phyloP scores from a whole-genome alignment of 2,329 filamentous ascomycete genomes.

The Daldinia sp. region DNA sequence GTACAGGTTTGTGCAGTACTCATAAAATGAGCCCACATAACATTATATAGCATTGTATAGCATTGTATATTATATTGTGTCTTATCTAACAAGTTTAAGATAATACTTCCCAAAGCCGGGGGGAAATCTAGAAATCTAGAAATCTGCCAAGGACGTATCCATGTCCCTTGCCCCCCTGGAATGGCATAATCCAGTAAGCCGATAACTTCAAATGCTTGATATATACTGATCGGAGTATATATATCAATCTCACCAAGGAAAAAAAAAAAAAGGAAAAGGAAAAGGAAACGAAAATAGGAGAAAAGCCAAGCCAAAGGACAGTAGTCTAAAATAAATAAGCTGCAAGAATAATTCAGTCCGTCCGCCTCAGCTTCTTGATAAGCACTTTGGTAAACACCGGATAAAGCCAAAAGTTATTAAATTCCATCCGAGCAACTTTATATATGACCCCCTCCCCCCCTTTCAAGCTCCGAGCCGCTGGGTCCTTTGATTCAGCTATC shows the following conservation, averaged over 20 bases:
- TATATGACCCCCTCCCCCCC: neutral
- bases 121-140: conserved; percentile 5
- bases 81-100: conserved; percentile 9
- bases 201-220: conserved; percentile 5
- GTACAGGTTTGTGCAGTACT: conserved; percentile 22
- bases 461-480: neutral
- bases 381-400: conserved; percentile 6
- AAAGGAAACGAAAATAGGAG: neutral
- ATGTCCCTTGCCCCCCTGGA: neutral
- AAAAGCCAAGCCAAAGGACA: neutral
- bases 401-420: neutral
- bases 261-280: neutral
- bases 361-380: neutral
- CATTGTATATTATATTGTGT: conserved; percentile 11
- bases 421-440: neutral
- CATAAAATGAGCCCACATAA: conserved; percentile 2
- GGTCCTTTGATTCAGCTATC: neutral
- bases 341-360: neutral
- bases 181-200: conserved; percentile 8
- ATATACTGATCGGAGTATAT: neutral
- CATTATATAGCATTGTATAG: conserved; percentile 6
- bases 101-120: conserved; percentile 24
- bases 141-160: conserved; percentile 1
- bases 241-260: neutral
- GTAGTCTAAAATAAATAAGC: neutral